Evolutionary conservation across 2,329 filamentous ascomycete genomes (phyloP), one percentile per base, ranked within the genome.

Genomic region (Remersonia thermophila): DNA sequence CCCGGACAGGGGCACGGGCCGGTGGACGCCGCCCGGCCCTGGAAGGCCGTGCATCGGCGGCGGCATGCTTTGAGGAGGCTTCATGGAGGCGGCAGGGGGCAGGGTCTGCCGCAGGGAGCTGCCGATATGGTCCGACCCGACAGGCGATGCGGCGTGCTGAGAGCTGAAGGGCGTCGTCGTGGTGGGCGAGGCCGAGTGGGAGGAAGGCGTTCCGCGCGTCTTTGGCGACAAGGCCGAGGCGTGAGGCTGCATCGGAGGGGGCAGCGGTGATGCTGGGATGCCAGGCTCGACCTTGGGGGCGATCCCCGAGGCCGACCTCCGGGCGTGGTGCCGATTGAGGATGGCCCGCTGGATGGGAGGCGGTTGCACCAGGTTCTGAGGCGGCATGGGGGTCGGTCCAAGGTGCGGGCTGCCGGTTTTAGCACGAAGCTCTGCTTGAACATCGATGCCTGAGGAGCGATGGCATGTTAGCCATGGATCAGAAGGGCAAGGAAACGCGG

Each of bases 381-480:
- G 82, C 48, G 67, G 63, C 69, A 75, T 70, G 57, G 75, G 69
- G 49, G 73, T 83, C 49, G 72, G 78, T 41, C 69, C 80, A 44
- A 91, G 68, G 52, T 79, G 82, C 35, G 87, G 85, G 61, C 83
- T 93, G 50, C 82, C 84, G 32, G 83, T 87, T 67, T 95, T 96
- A 55, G 87, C 80, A 45, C 83, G 83, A 51, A 98, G 72, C 63
- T 96, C 91, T 45, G 87, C 83, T 63, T 96, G 86, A 33, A 98
- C 91, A 68, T 98, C 89, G 60, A 96, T 94, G 51, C 86, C 86
- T 93, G 20, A 31, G 35, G 16, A 23, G 9, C 27, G 13, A 9
- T n/a, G n/a, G 11, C 18, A 12, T 20, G 36, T 45, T 32, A 47
- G 40, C 35, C 18, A 34, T 20, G 13, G 8, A 20, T 30, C 10